Evolutionary conservation across 352 stramenopile genomes (phyloP).

Genomic region (Phytophthora fragariae): DNA sequence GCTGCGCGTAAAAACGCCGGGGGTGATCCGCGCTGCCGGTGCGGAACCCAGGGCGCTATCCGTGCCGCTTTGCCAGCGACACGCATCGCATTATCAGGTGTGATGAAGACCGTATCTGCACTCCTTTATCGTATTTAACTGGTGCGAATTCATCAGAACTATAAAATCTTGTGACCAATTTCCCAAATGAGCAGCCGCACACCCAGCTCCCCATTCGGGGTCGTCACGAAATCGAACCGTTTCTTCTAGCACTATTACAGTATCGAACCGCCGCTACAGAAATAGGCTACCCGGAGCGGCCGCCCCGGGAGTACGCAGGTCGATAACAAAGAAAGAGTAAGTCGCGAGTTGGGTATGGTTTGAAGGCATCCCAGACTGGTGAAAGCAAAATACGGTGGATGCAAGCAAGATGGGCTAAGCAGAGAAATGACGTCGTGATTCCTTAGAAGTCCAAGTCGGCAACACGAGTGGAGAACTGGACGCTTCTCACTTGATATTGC

Average conservation of each 20-base stretch:
- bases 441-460: too few species aligned
- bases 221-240: slow-evolving; percentile 32
- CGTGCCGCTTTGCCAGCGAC: background rate
- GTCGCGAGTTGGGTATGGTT: too few species aligned
- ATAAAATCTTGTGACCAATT: slow-evolving; percentile 32
- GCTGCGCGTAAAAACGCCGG: too few species aligned
- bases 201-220: slow-evolving; percentile 36
- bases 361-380: too few species aligned
- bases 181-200: slow-evolving; percentile 26
- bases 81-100: slow-evolving; percentile 10
- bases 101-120: background rate
- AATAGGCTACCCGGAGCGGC: too few species aligned
- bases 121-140: background rate
- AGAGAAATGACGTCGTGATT: too few species aligned
- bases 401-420: too few species aligned
- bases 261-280: background rate
- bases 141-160: slow-evolving; percentile 24
- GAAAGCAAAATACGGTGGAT: too few species aligned
- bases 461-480: too few species aligned
- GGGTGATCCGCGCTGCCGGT: background rate
- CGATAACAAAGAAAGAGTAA: too few species aligned
- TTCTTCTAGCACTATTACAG: slow-evolving; percentile 1
- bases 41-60: slow-evolving; percentile 8
- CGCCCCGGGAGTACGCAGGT: too few species aligned
- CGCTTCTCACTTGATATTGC: too few species aligned